Evolutionary conservation across 1,139 yeast species (phyloP), one percentile per base, ranked within the genome.

Genomic region (Taiozyma sp.): DNA sequence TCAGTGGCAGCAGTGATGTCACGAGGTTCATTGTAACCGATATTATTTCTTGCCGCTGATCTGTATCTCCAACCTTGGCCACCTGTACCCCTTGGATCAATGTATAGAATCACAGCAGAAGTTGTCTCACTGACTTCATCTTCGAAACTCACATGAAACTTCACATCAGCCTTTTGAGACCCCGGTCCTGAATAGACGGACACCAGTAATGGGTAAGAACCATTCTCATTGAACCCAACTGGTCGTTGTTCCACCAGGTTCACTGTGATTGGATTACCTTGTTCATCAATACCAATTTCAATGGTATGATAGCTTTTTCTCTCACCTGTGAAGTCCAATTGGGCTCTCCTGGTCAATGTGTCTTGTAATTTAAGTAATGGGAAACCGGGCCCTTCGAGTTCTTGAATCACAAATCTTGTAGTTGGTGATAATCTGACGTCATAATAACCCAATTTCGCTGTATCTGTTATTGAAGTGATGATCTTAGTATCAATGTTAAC

Each of bases 181-280:
- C 90, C 93, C 0, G 97, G 97, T 0, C 96, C 97, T 4, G 95
- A 96, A 62, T 89, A 89, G 5, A 81, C 84, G 57, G 79, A 80
- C 40, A 89, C 93, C 50, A 89, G 65, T 4, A 89, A 67, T 0
- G 96, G 95, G 61, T 89, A 83, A 60, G 79, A 75, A 45, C 65
- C 66, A 4, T 62, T 56, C 3, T 80, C 74, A 55, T 81, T 69
- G 61, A 88, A 88, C 51, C 75, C 71, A 0, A 81, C 78, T 1
- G 96, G 96, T 39, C 79, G 70, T 16, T 85, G 80, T 64, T 88
- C 95, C 46, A 83, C 68, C 43, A 82, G 73, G 63, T 85, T 84
- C 39, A 84, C 74, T 10, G 65, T 55, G 14, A 80, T 68, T n/a
- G 62, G 61, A 37, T 54, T 52, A 2, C 56, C 65, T 13, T 54